A percentile compares a stretch with the other conserved stretches of the same genome.
phyloP scores from a whole-genome alignment of 768 basidiomycete species.

The Trametes meyenii region DNA sequence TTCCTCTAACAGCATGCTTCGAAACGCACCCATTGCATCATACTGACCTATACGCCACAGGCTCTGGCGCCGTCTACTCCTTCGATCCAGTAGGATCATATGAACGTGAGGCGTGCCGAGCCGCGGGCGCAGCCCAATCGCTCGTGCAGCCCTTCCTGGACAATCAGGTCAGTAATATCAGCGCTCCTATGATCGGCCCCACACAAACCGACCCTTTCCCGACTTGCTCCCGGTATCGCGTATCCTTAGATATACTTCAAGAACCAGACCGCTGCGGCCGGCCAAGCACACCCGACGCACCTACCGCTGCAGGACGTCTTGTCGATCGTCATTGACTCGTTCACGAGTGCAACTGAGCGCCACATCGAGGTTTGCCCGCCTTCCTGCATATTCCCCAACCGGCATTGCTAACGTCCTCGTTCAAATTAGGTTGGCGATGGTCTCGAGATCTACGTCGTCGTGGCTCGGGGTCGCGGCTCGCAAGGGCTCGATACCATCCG shows the following conservation, averaged over 20 bases:
- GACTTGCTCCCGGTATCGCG: slow-evolving; percentile 42
- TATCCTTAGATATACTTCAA: slow-evolving; percentile 89
- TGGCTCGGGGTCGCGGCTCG: slow-evolving; percentile 66
- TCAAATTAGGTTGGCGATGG: slow-evolving; percentile 87
- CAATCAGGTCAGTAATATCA: slow-evolving; percentile 76
- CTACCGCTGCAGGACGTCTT: slow-evolving; percentile 81
- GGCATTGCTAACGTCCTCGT: slow-evolving; percentile 1
- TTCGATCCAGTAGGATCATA: slow-evolving; percentile 99
- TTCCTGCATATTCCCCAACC: neutral
- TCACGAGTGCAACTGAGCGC: slow-evolving; percentile 95
- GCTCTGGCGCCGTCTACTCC: slow-evolving; percentile 97
- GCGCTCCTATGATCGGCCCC: slow-evolving; percentile 1
- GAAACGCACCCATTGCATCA: slow-evolving; percentile 4
- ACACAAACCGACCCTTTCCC: slow-evolving; percentile 46
- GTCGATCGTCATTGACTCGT: slow-evolving; percentile 90
- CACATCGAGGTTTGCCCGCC: slow-evolving; percentile 96
- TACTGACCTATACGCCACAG: slow-evolving; percentile 42
- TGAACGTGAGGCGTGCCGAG: slow-evolving; percentile 95
- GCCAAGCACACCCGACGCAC: slow-evolving; percentile 75
- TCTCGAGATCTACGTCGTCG: slow-evolving; percentile 87
- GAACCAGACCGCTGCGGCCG: slow-evolving; percentile 82
- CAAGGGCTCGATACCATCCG: slow-evolving; percentile 58
- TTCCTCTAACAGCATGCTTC: neutral
- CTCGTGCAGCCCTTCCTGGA: slow-evolving; percentile 98
- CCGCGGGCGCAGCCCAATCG: slow-evolving; percentile 92